A percentile compares a stretch with the other conserved stretches of the same genome.
Conservation (phyloP, 169 alveolate species). For the Cystoisospora suis region DNA sequence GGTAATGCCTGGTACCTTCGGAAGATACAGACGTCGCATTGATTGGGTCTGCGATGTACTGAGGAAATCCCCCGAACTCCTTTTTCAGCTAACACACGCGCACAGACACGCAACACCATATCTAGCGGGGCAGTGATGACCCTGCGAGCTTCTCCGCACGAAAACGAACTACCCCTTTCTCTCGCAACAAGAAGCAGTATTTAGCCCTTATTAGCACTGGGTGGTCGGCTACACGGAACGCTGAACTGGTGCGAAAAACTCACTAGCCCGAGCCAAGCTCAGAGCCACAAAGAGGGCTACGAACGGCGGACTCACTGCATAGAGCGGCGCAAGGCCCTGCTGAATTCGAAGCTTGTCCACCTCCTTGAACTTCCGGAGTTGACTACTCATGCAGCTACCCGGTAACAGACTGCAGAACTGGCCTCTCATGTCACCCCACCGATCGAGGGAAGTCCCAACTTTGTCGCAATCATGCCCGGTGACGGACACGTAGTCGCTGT, state of each 20-base stretch:
- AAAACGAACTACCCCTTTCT: too few species aligned
- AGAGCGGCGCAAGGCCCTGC: conserved; percentile 11
- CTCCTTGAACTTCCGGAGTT: conserved; percentile 30
- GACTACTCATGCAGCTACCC: conserved; percentile 12
- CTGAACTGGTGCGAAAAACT: neutral
- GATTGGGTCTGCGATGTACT: neutral
- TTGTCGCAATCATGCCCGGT: conserved; percentile 30
- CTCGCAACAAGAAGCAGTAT: neutral
- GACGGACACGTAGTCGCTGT: conserved; percentile 22
- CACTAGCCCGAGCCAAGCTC: too few species aligned
- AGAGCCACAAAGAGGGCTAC: too few species aligned
- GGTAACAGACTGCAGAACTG: conserved; percentile 5
- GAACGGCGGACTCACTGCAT: conserved; percentile 25
- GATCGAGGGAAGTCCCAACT: conserved; percentile 19
- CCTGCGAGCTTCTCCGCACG: too few species aligned
- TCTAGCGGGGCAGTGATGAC: too few species aligned
- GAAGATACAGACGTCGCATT: neutral
- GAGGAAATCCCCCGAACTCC: conserved; percentile 29
- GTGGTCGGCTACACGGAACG: neutral
- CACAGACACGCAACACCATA: too few species aligned
- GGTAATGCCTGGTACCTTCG: neutral
- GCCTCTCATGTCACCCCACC: conserved; percentile 29
- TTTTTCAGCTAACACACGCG: conserved; percentile 5
- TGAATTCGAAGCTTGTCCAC: conserved; percentile 26
- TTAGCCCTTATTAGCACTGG: neutral